phyloP scores from a whole-genome alignment of 805 yeast species.

The Lipomyces lipofer region DNA sequence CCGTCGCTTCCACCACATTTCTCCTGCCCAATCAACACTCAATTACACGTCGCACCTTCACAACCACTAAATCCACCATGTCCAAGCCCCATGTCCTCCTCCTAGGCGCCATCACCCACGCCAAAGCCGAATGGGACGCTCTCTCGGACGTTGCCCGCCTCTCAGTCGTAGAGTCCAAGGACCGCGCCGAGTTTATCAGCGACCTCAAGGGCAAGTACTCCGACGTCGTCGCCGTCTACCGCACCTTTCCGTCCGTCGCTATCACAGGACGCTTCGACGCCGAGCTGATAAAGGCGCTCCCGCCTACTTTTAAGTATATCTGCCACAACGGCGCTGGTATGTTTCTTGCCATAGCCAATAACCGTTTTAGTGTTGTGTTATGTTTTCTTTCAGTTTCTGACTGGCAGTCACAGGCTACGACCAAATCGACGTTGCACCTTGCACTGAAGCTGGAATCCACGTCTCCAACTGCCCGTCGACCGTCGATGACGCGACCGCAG shows the following conservation, averaged over 20 bases:
- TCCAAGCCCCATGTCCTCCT: constrained; percentile 62
- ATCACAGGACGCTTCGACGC: constrained; percentile 66
- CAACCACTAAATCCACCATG: constrained; percentile 16
- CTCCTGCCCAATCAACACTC: too few species aligned
- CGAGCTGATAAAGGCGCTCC: constrained; percentile 58
- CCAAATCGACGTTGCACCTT: constrained; percentile 60
- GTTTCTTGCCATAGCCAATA: constrained; percentile 48
- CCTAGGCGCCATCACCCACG: constrained; percentile 61
- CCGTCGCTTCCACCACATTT: background rate
- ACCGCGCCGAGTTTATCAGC: constrained; percentile 44
- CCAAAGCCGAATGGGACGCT: constrained; percentile 66
- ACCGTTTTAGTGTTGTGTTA: constrained; percentile 65
- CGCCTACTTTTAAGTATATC: constrained; percentile 53
- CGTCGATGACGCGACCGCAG: constrained; percentile 73
- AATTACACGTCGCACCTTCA: constrained; percentile 5
- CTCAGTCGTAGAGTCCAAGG: constrained; percentile 24
- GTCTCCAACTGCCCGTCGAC: constrained; percentile 65
- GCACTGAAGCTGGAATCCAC: constrained; percentile 56
- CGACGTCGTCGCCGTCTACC: constrained; percentile 46
- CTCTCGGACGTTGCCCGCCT: constrained; percentile 42
- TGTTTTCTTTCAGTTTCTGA: too few species aligned
- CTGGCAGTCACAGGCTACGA: constrained; percentile 52
- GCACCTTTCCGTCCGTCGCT: constrained; percentile 55
- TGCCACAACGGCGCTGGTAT: constrained; percentile 66
- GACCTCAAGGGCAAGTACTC: constrained; percentile 48